Evolutionary conservation across 1,139 yeast species (phyloP).

Genomic region (Geotrichum candidum): DNA sequence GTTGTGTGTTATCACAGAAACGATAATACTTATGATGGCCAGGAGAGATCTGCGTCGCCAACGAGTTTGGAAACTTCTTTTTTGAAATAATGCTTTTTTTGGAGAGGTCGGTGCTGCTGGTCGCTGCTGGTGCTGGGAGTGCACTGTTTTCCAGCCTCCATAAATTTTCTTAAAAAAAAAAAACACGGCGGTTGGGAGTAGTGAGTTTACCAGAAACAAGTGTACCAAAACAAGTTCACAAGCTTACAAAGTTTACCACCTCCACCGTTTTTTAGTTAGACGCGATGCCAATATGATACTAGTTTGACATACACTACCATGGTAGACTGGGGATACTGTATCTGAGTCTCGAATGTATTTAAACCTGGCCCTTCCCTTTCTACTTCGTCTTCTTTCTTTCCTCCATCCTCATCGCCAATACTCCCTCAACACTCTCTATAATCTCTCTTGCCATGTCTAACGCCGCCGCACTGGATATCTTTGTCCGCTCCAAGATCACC

Average conservation of each 20-base stretch:
- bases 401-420: neutral
- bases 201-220: neutral
- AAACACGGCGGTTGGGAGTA: neutral
- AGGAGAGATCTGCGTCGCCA: neutral
- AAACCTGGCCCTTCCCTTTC: neutral
- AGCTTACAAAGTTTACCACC: neutral
- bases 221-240: neutral
- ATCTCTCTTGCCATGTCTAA: conserved; percentile 39
- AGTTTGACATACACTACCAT: neutral
- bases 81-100: neutral
- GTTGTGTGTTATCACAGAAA: neutral
- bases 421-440: neutral
- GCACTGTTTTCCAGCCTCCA: neutral
- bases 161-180: neutral
- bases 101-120: neutral
- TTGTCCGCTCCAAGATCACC: conserved; percentile 70
- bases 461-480: conserved; percentile 60
- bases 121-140: neutral
- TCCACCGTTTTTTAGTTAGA: neutral
- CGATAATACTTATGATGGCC: neutral
- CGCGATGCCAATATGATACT: neutral
- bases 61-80: neutral
- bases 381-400: neutral
- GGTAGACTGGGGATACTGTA: neutral
- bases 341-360: neutral